Base-by-base conservation (phyloP, 768 basidiomycete genomes). In the Boletus sensibilis region DNA sequence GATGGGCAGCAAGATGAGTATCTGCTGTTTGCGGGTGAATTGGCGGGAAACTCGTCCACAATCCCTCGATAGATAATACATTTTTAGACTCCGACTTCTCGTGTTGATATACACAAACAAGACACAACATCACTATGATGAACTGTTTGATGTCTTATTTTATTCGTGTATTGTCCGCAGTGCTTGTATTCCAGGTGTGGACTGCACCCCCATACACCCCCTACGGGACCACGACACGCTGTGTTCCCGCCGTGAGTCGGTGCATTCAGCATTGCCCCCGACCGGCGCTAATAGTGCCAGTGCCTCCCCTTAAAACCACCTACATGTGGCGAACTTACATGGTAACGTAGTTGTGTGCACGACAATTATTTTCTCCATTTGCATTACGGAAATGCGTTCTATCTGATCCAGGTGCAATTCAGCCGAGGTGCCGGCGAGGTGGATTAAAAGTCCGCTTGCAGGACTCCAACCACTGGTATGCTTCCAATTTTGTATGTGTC, bases 61-160 rank as follows among this genome's bases (percentile, higher is more conserved):
- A 50, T 23, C 44, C 46, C 52, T 52, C 20, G 37, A 56, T 50
- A 72, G 70, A 71, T 73, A 70, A 71, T 71, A 62, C 61, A 45
- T 18, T 57, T 71, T 71, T 3, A 61, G 37, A 66, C 70, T 71
- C 70, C 70, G 70, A 62, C 39, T 34, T 44, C 43, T 43, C 45
- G 49, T 60, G 69, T 70, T 70, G 69, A 71, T 66, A 12, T 11
- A 51, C 37, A 52, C 61, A 72, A 72, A 73, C 38, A 72, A 25
- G 3, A 14, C 56, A 67, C 43, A 67, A 68, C 54, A 64, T 4
- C 14, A 3, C 13, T 1, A 35, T 23, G 43, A 46, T 47, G 13
- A 42, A 1, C 13, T 23, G 16, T 42, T 14, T 25, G 31, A 47
- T 31, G n/a, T 45, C 20, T 48, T 23, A 18, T 27, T 25, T 34